These are phyloP conservation scores for Backusella tarrabulga DNA, from an alignment of 192 early-diverging fungal species.

Conservation along the genomic window DNA sequence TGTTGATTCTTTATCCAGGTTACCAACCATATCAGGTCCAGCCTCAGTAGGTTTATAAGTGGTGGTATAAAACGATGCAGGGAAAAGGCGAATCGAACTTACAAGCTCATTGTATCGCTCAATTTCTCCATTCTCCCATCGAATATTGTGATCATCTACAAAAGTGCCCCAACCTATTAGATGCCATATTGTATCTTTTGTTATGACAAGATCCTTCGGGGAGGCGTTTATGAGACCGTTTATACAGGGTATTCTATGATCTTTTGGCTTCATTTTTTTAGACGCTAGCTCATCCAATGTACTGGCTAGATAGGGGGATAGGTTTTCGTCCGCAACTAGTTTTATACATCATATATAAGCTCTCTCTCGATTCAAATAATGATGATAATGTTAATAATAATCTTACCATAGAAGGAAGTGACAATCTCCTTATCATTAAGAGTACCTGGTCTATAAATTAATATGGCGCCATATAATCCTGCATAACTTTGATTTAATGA, in stretches of 20 bases:
- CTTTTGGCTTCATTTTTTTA: background rate
- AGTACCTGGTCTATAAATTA: constrained; percentile 27
- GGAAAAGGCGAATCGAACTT: constrained; percentile 11
- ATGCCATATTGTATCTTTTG: constrained; percentile 18
- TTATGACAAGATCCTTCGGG: constrained; percentile 14
- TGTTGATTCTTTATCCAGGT: background rate
- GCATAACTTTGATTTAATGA: constrained; percentile 13
- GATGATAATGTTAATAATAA: background rate
- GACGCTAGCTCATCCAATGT: constrained; percentile 12
- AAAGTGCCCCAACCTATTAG: constrained; percentile 30
- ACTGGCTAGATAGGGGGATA: constrained; percentile 18
- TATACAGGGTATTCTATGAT: constrained; percentile 19
- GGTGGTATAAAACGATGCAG: constrained; percentile 28
- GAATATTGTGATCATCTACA: constrained; percentile 10
- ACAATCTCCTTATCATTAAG: constrained; percentile 21
- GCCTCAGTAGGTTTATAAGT: background rate
- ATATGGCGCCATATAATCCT: constrained; percentile 34
- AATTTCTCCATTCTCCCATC: constrained; percentile 20
- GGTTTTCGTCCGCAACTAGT: constrained; percentile 28
- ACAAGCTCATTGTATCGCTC: background rate
- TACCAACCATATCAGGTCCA: constrained; percentile 1
- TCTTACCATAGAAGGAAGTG: constrained; percentile 25
- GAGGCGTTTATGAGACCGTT: constrained; percentile 17
- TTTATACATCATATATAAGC: background rate
- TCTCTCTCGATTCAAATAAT: background rate